These are phyloP conservation scores for Diplodia scrobiculata DNA, from an alignment of 2,329 filamentous ascomycete species.

Conservation along the genomic window DNA sequence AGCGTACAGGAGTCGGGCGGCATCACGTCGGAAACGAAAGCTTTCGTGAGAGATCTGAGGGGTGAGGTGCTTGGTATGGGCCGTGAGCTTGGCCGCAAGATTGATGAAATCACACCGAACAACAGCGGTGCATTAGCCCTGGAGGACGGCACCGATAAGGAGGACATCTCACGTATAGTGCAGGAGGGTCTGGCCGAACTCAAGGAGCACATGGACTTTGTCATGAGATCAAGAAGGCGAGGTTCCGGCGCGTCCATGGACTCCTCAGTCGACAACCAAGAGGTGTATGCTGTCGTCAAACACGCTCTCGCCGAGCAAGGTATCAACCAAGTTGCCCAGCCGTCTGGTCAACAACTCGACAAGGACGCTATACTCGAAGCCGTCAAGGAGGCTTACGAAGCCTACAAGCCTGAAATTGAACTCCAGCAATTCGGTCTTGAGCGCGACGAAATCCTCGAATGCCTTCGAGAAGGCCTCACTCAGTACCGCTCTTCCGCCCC, in stretches of 20 bases:
- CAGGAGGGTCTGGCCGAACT: slow-evolving; percentile 79
- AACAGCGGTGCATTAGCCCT: slow-evolving; percentile 44
- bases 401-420: slow-evolving; percentile 90
- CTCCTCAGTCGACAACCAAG: slow-evolving; percentile 73
- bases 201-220: slow-evolving; percentile 77
- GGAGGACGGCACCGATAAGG: slow-evolving; percentile 53
- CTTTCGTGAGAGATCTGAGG: slow-evolving; percentile 82
- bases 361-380: slow-evolving; percentile 84
- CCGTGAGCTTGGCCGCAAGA: slow-evolving; percentile 79
- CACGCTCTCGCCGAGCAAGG: slow-evolving; percentile 66
- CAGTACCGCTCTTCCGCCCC: slow-evolving; percentile 62
- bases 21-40: slow-evolving; percentile 88
- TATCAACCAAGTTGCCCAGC: slow-evolving; percentile 50
- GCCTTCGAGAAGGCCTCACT: slow-evolving; percentile 80
- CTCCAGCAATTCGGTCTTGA: slow-evolving; percentile 88
- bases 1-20: slow-evolving; percentile 86
- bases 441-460: slow-evolving; percentile 83
- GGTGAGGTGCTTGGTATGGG: slow-evolving; percentile 96
- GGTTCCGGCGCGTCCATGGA: slow-evolving; percentile 64
- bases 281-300: slow-evolving; percentile 83
- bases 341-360: slow-evolving; percentile 46
- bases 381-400: slow-evolving; percentile 88
- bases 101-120: slow-evolving; percentile 68
- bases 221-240: slow-evolving; percentile 73
- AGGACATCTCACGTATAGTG: slow-evolving; percentile 75